These are phyloP conservation scores for Coemansia interrupta DNA, from an alignment of 192 early-diverging fungal genomes.

Conservation along the genomic window DNA sequence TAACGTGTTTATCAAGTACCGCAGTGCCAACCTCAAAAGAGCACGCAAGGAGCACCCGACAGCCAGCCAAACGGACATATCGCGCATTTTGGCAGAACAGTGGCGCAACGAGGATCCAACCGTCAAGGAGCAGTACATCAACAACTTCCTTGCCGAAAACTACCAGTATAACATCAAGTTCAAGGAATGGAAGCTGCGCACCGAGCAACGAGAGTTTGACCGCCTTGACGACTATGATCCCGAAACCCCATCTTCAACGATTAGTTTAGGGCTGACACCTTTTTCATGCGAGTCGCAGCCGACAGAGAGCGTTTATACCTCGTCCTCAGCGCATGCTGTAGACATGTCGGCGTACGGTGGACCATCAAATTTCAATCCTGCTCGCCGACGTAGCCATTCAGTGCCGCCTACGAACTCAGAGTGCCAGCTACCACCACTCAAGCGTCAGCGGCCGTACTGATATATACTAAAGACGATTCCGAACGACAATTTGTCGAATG, in stretches of 20 bases:
- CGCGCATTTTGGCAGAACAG: constrained; percentile 23
- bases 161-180: constrained; percentile 18
- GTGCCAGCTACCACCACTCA: background rate
- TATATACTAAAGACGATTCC: background rate
- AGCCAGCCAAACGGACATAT: constrained; percentile 20
- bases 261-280: background rate
- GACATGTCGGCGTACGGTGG: constrained; percentile 3
- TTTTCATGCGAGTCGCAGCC: background rate
- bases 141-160: constrained; percentile 14
- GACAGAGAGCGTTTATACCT: background rate
- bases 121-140: constrained; percentile 15
- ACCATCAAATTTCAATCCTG: constrained; percentile 1
- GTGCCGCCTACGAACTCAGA: background rate
- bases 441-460: background rate
- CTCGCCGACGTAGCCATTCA: background rate
- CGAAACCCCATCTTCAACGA: background rate
- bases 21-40: constrained; percentile 14
- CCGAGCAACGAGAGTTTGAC: constrained; percentile 6
- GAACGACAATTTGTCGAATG: background rate
- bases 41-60: constrained; percentile 11
- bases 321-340: background rate
- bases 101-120: constrained; percentile 23
- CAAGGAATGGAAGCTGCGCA: background rate
- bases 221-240: constrained; percentile 4
- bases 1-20: constrained; percentile 36